Percentiles rank a stretch among this genome's conserved stretches.
phyloP scores from a whole-genome alignment of 805 yeast species.

The Candida pseudoglaebosa region DNA sequence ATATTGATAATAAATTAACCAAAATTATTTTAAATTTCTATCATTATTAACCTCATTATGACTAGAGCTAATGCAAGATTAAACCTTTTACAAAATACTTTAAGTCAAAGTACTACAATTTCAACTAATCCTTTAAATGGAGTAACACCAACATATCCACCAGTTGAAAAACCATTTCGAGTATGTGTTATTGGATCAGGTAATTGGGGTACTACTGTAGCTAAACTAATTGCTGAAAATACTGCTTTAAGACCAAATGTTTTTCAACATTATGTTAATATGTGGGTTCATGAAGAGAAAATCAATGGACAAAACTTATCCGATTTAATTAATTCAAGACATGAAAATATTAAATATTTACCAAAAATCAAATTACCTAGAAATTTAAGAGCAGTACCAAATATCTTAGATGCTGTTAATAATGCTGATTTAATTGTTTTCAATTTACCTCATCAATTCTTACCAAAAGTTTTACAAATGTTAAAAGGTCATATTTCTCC shows the following conservation, averaged over 20 bases:
- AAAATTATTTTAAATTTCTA: too few relatives aligned
- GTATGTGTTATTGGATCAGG: constrained; percentile 44
- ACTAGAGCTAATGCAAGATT: constrained; percentile 23
- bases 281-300: constrained; percentile 45
- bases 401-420: constrained; percentile 31
- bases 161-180: constrained; percentile 22
- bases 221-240: constrained; percentile 44
- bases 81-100: constrained; percentile 24
- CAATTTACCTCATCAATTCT: constrained; percentile 46
- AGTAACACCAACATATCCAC: constrained; percentile 11
- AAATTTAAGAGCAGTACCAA: constrained; percentile 40
- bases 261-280: constrained; percentile 35
- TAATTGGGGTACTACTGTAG: constrained; percentile 47
- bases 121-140: constrained; percentile 9
- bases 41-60: constrained; percentile 7
- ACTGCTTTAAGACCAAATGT: constrained; percentile 35
- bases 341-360: constrained; percentile 42
- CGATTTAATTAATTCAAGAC: constrained; percentile 39
- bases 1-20: too few relatives aligned
- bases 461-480: constrained; percentile 34
- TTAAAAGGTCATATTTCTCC: constrained; percentile 38
- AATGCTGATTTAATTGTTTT: constrained; percentile 43
- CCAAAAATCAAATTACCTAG: constrained; percentile 40
- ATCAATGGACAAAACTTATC: constrained; percentile 40
- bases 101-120: constrained; percentile 15